Evolutionary conservation across 441 rosid genomes (phyloP).

Genomic region (Daphne laureola): DNA sequence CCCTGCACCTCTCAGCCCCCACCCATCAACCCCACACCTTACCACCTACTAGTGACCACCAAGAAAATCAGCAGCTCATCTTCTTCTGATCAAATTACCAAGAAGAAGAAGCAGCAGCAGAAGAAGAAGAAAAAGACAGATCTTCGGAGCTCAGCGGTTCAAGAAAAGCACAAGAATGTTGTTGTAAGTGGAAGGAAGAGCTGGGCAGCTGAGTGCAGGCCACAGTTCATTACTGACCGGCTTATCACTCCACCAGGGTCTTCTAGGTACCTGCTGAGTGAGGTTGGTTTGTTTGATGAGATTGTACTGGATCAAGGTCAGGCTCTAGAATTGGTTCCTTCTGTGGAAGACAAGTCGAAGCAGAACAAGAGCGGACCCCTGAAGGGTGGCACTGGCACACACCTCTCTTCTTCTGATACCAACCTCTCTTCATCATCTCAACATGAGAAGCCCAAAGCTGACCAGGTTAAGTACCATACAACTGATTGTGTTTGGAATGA

Average conservation of each 20-base stretch:
- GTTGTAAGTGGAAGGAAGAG: constrained; percentile 23
- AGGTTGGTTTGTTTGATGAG: constrained; percentile 32
- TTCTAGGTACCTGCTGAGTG: constrained; percentile 55
- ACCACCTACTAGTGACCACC: constrained; percentile 37
- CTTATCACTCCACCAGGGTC: constrained; percentile 68
- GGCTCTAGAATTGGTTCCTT: constrained; percentile 34
- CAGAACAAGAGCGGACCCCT: constrained; percentile 23
- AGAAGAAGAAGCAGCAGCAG: constrained; percentile 13
- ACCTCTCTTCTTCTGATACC: constrained; percentile 26
- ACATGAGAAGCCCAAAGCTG: constrained; percentile 21
- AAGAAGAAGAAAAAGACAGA: constrained; percentile 12
- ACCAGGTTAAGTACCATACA: constrained; percentile 42
- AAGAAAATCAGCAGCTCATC: constrained; percentile 17
- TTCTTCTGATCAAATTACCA: constrained; percentile 9
- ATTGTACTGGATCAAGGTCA: constrained; percentile 48
- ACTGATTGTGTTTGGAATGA: not conserved
- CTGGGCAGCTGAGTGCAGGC: constrained; percentile 21
- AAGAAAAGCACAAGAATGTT: not conserved
- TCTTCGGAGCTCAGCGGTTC: constrained; percentile 4
- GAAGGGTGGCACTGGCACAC: constrained; percentile 14
- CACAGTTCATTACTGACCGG: constrained; percentile 16
- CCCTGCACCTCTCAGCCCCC: constrained; percentile 42
- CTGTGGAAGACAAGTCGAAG: constrained; percentile 24
- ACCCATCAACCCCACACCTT: constrained; percentile 49
- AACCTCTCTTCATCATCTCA: constrained; percentile 30